Percentiles rank a stretch among this genome's conserved stretches.
Evolutionary conservation across 495 filamentous ascomycete genomes (phyloP).

Genomic region (Penicillium lagena): DNA sequence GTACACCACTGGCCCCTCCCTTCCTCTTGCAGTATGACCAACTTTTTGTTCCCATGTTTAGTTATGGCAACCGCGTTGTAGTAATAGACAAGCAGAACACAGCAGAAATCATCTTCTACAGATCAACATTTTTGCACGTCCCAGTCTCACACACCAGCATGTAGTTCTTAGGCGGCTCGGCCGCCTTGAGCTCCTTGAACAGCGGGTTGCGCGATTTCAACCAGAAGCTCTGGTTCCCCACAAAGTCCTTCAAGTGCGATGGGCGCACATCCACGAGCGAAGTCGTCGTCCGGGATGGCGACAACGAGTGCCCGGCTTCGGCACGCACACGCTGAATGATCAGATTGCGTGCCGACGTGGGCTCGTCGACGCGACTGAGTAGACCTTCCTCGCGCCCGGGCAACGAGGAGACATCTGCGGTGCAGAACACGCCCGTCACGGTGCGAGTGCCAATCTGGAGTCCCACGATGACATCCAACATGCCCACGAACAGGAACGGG

Average conservation of each 20-base stretch:
- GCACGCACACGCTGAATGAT: slow-evolving; percentile 29
- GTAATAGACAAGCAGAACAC: too few species aligned
- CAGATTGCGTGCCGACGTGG: slow-evolving; percentile 29
- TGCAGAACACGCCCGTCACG: slow-evolving; percentile 35
- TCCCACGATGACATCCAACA: slow-evolving; percentile 71
- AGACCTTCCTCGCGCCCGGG: slow-evolving; percentile 9
- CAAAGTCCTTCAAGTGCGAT: slow-evolving; percentile 44
- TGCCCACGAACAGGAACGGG: slow-evolving; percentile 76
- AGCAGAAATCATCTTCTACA: slow-evolving; percentile 10
- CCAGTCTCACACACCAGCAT: slow-evolving; percentile 47
- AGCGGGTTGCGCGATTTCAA: slow-evolving; percentile 42
- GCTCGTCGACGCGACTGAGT: slow-evolving; percentile 20
- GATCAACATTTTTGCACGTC: slow-evolving; percentile 36
- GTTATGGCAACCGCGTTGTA: too few species aligned
- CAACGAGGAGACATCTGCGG: slow-evolving; percentile 12
- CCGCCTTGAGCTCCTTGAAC: slow-evolving; percentile 36
- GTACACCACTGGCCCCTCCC: too few species aligned
- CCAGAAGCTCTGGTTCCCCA: slow-evolving; percentile 45
- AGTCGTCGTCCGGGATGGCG: slow-evolving; percentile 25
- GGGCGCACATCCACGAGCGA: slow-evolving; percentile 35
- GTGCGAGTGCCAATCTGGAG: slow-evolving; percentile 52
- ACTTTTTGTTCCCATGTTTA: too few species aligned
- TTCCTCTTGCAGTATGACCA: too few species aligned
- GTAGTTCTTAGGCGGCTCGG: slow-evolving; percentile 34
- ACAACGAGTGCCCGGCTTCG: slow-evolving; percentile 33